Evolutionary conservation across 192 early-diverging fungal species (phyloP), one percentile per base, ranked within the genome.

Genomic region (Chytriomyces hyalinus): DNA sequence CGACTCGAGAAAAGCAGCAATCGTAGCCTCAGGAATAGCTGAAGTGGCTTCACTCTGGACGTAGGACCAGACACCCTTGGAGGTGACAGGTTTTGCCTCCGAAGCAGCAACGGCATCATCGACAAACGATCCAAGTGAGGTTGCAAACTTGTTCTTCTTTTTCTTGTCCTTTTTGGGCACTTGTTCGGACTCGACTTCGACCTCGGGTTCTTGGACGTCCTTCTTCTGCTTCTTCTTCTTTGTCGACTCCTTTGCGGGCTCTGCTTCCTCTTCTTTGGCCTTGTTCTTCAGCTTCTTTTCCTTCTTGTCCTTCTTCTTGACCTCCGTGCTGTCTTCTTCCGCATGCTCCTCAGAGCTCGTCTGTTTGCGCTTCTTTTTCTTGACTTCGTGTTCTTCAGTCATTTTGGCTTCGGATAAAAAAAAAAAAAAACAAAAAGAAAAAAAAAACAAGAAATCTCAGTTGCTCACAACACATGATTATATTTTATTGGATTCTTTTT

Each of bases 151-250:
- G 64, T 82, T 80, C 53, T 80, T 75, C 50, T 87, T 91, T 69
- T 81, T 81, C 83, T 90, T 79, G 78, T 87, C 79, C 57, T 86
- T 82, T 80, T 87, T 86, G 51, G 82, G 83, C 46, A 47, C n/a
- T 24, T 75, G 53, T 20, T 80, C 65, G 13, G 22, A 22, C 51
- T 36, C 44, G 36, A 13, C 71, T 49, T 61, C 73, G 6, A 49
- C 48, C 5, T 64, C 70, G 11, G 43, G 46, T 50, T 78, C 73
- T 17, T 28, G 69, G 73, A 78, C 69, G 13, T 48, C 66, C 51
- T 24, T 64, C 62, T 68, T 82, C 10, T 61, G 62, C 72, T 80
- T 80, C 57, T 63, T 66, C 9, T 10, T 68, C 71, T 72, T 80
- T 24, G 66, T 70, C 20, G 70, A 68, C 44, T 76, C 75, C 67